phyloP scores from a whole-genome alignment of 495 filamentous ascomycete species.

The Aspergillus ellipticus region DNA sequence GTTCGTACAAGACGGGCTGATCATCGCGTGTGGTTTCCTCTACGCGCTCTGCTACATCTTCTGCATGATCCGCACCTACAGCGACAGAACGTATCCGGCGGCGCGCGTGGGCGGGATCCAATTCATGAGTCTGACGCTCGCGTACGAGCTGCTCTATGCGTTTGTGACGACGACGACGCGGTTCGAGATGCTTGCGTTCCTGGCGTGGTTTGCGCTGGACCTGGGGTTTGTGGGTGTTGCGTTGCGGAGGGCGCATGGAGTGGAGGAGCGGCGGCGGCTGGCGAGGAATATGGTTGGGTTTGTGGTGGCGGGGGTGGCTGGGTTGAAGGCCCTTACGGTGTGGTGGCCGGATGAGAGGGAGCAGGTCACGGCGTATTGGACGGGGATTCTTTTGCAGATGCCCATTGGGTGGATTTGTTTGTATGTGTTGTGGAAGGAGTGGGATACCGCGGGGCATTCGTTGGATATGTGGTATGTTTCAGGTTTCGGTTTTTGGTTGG shows the following conservation, averaged over 20 bases:
- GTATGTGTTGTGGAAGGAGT: slow-evolving; percentile 5
- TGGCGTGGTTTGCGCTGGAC: slow-evolving; percentile 17
- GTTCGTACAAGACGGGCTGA: slow-evolving; percentile 20
- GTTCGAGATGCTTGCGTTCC: slow-evolving; percentile 10
- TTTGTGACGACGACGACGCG: slow-evolving; percentile 12
- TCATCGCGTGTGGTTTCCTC: slow-evolving; percentile 18
- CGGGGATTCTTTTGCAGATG: slow-evolving; percentile 16
- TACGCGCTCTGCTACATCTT: slow-evolving; percentile 18
- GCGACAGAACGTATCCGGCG: slow-evolving; percentile 12
- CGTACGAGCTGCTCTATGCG: slow-evolving; percentile 20
- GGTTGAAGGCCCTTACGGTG: slow-evolving; percentile 3
- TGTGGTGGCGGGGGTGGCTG: background rate
- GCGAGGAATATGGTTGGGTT: slow-evolving; percentile 10
- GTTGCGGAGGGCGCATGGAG: slow-evolving; percentile 5
- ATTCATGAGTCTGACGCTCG: slow-evolving; percentile 16
- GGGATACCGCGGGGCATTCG: slow-evolving; percentile 13
- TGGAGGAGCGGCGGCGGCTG: background rate
- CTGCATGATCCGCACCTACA: slow-evolving; percentile 10
- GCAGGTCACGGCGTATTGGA: slow-evolving; percentile 21
- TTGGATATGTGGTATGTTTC: slow-evolving; percentile 19
- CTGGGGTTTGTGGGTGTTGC: slow-evolving; percentile 9
- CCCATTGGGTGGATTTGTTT: slow-evolving; percentile 18
- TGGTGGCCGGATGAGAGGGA: slow-evolving; percentile 15
- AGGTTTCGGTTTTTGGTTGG: background rate
- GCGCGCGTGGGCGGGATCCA: slow-evolving; percentile 6